phyloP scores from a whole-genome alignment of 257 asterid genomes.

The Echium plantagineum region DNA sequence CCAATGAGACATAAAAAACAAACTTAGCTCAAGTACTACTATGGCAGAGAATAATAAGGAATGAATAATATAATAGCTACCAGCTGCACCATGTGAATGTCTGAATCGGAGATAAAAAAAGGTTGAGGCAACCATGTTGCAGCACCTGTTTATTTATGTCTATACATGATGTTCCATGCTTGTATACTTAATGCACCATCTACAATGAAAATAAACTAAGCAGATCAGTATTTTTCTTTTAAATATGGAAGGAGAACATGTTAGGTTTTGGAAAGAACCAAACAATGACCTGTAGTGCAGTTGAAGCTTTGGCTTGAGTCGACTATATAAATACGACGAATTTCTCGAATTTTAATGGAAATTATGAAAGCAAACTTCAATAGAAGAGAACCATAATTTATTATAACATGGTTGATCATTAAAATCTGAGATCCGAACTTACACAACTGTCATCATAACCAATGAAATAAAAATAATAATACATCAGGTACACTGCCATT shows the following conservation, averaged over 20 bases:
- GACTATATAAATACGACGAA: background rate
- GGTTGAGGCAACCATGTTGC: conserved; percentile 16
- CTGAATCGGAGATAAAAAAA: conserved; percentile 12
- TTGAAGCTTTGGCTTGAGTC: background rate
- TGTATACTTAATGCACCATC: conserved; percentile 1
- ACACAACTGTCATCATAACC: background rate
- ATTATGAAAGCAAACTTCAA: no score
- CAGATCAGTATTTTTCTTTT: background rate
- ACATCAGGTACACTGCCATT: background rate
- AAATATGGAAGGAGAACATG: background rate
- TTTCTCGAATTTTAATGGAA: no score
- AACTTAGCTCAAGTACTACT: background rate
- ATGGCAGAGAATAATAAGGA: background rate
- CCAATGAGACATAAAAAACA: no score
- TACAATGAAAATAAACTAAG: background rate
- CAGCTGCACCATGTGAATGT: conserved; percentile 29
- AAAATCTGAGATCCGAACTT: background rate
- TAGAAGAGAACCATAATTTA: background rate
- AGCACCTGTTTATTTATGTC: conserved; percentile 11
- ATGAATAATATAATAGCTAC: conserved; percentile 5
- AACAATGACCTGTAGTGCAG: no score
- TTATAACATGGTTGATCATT: background rate
- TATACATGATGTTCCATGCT: conserved; percentile 24
- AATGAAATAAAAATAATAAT: background rate
- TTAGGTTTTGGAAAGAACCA: no score